A percentile compares a stretch with the other conserved stretches of the same genome.
Conservation (phyloP, 257 asterid species). For the Petunia axillaris region DNA sequence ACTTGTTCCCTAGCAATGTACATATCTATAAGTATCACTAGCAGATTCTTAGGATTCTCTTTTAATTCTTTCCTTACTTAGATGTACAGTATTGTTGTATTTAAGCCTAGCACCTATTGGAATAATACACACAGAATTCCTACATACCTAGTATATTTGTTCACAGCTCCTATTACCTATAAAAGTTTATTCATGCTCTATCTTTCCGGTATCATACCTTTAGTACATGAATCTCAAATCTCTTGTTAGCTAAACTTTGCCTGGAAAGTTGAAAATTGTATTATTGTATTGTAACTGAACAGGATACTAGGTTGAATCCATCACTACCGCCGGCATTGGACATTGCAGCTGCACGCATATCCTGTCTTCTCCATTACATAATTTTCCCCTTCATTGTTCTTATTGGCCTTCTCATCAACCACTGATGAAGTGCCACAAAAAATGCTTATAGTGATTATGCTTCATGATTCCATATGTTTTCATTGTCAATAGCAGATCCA, state of each 20-base stretch:
- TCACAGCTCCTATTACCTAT: no score
- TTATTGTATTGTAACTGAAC: not conserved
- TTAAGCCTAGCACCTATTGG: no score
- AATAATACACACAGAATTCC: no score
- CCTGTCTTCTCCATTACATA: not conserved
- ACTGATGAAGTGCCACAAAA: not conserved
- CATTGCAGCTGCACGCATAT: not conserved
- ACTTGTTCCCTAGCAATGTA: no score
- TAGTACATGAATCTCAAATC: not conserved
- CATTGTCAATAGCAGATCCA: not conserved
- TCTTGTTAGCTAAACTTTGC: not conserved
- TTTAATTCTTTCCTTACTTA: no score
- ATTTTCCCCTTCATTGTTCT: not conserved
- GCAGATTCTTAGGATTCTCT: no score
- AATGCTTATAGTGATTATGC: not conserved
- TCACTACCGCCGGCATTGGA: not conserved
- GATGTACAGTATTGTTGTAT: no score
- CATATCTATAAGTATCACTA: no score
- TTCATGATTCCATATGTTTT: not conserved
- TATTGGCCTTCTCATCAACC: not conserved
- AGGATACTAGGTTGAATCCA: conserved; percentile 3
- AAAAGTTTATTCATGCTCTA: not conserved
- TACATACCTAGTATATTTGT: no score
- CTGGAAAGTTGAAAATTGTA: not conserved
- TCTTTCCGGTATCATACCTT: not conserved